Base-by-base conservation (phyloP, 2,329 filamentous ascomycete species). In the Madurella mycetomatis region DNA sequence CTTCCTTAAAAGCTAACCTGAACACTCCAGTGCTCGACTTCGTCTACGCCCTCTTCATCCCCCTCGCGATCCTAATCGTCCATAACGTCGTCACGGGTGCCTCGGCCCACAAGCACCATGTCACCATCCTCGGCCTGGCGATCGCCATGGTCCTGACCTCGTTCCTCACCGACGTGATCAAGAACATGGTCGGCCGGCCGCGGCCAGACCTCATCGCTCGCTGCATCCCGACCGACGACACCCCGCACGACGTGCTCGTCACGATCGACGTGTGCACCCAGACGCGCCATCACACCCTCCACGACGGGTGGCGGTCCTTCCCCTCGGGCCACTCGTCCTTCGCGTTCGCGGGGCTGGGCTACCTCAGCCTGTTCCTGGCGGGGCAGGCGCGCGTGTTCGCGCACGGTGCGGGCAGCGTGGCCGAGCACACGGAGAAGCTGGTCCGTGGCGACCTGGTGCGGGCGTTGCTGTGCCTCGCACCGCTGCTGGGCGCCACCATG, bases 81-180 rank as follows among this genome's bases (percentile, higher is more conserved):
- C 89, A 85, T 80, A 85, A 90, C 48, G 65, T 82, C 50, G 53
- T 83, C 39, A 70, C 81, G 32, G 80, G 82, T 45, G 83, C 88
- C 1, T 79, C 82, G 5, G 70, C 80, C 9, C 88, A 95, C 70
- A 95, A 95, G 69, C 82, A 88, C 56, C 92, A 97, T 72, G 88
- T 92, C 60, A 88, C 90, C 0, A 75, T 95, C 49, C 82, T 99
- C 1, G 88, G 90, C 18, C 84, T 96, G 56, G 75, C 85, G 48
- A 90, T 92, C 64, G 82, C 85, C 60, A 72, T 97, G 25, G 77
- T 90, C 62, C 78, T 96, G 47, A 87, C 90, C 0, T 81, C 84
- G 5, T 87, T 96, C 69, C 76, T 97, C 42, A 97, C 94, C 43
- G 92, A 97, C 68, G 75, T 92, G 30, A 79, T 97, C 67, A 99